Evolutionary conservation across 2,329 filamentous ascomycete species (phyloP), one percentile per base, ranked within the genome.

Genomic region (Chaetomium olivaceum): DNA sequence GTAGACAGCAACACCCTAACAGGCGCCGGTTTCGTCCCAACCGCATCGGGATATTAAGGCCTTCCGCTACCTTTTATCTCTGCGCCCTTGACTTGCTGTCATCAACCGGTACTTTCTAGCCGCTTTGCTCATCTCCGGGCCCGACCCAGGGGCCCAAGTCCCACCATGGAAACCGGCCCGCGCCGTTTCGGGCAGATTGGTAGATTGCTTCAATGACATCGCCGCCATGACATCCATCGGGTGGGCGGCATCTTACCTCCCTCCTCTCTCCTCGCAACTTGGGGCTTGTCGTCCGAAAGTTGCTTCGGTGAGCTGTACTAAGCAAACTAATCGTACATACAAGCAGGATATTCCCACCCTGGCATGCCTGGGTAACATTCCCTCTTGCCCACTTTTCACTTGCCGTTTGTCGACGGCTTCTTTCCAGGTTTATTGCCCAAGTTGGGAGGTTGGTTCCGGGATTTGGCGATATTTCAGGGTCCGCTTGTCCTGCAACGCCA

Each of bases 391-490:
- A 36, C 7, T 46, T 46, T 55, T n/a, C 6, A 36, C 7, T 46
- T 46, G 46, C 51, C 16, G 39, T 59, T 27, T 31, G 16, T 43
- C 12, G 39, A 16, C 36, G 19, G 14, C 25, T 21, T 23, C 56
- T 46, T 58, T 43, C 23, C 39, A 43, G 16, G 14, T 36, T 58
- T 21, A 31, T 16, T 56, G 11, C 29, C 11, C 12, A 6, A 19
- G 9, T 9, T n/a, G 21, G 29, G 48, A 29, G 16, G 2, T 50
- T 48, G 58, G 51, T 63, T 58, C 58, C 58, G 63, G 63, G 14
- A 61, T 61, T 58, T 62, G 67, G 36, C 61, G 63, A 67, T 23
- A 57, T 61, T 64, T 39, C 23, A 61, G 61, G 61, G 50, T 48
- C 36, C 48, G n/a, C 50, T 23, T 29, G 55, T 60, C 59, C 59